Percentiles rank a stretch among this genome's conserved stretches.
Conservation (phyloP, 1,139 yeast genomes). For the Blastobotrys capitulatus region DNA sequence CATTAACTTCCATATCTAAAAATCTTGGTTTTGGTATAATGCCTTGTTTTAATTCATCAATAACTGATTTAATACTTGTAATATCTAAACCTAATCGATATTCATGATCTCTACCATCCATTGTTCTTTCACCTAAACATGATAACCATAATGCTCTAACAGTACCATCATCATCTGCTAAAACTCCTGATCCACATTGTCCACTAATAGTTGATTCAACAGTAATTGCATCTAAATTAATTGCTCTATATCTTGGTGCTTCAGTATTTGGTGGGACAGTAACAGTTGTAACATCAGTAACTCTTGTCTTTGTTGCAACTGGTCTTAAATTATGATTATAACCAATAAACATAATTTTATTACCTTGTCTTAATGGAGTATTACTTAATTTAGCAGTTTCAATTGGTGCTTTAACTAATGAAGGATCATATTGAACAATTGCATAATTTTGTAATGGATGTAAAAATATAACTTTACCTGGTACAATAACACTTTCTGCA, state of each 20-base stretch:
- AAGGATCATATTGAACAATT: slow-evolving; percentile 76
- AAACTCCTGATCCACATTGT: slow-evolving; percentile 75
- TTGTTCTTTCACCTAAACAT: slow-evolving; percentile 65
- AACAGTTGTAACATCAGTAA: slow-evolving; percentile 69
- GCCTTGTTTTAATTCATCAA: slow-evolving; percentile 49
- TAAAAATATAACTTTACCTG: slow-evolving; percentile 73
- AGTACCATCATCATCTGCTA: slow-evolving; percentile 74
- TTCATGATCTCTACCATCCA: slow-evolving; percentile 49
- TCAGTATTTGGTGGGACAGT: slow-evolving; percentile 65
- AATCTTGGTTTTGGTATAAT: slow-evolving; percentile 54
- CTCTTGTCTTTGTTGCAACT: slow-evolving; percentile 68
- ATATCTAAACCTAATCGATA: slow-evolving; percentile 79
- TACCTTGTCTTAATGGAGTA: slow-evolving; percentile 66
- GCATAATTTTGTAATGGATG: slow-evolving; percentile 90
- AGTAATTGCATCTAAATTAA: slow-evolving; percentile 71
- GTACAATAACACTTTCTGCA: slow-evolving; percentile 80
- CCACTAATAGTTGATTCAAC: slow-evolving; percentile 68
- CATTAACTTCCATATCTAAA: slow-evolving; percentile 71
- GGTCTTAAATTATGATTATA: slow-evolving; percentile 66
- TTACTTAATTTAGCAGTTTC: slow-evolving; percentile 58
- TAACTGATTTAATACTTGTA: slow-evolving; percentile 55
- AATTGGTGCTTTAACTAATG: slow-evolving; percentile 55
- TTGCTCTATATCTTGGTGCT: slow-evolving; percentile 76
- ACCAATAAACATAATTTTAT: slow-evolving; percentile 70
- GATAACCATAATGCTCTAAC: slow-evolving; percentile 82